Conservation (phyloP, 805 yeast genomes). For the Suhomyces pyralidae region DNA sequence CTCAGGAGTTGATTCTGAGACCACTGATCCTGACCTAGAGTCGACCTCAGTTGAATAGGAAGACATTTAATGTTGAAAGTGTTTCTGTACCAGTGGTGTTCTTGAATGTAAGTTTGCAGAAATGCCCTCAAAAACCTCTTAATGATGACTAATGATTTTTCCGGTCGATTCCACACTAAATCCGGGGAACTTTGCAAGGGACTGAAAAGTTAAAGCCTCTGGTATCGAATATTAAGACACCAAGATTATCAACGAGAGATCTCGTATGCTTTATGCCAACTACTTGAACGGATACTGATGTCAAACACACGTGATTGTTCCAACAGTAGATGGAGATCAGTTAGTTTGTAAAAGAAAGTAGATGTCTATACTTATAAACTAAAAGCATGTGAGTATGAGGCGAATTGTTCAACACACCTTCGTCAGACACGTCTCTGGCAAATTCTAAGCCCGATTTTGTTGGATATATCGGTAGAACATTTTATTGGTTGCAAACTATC, state of each 20-base stretch:
- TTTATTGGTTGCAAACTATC: constrained; percentile 1
- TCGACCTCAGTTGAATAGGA: constrained; percentile 2
- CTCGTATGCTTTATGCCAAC: background rate
- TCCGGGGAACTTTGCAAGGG: background rate
- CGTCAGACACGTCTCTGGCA: background rate
- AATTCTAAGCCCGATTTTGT: background rate
- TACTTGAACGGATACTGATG: background rate
- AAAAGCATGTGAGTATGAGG: background rate
- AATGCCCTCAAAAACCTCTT: background rate
- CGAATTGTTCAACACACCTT: background rate
- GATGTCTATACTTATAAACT: background rate
- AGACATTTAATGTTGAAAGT: background rate
- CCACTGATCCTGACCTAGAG: background rate
- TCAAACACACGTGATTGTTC: background rate
- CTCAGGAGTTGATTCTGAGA: background rate
- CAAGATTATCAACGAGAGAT: background rate
- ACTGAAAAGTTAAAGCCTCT: background rate
- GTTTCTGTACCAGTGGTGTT: background rate
- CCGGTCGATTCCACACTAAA: background rate
- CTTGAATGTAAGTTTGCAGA: background rate
- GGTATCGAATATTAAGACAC: background rate
- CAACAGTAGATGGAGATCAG: background rate
- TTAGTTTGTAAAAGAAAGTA: background rate
- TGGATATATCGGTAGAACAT: background rate
- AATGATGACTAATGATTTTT: background rate